Conservation (phyloP, 768 basidiomycete species). For the Tremella yokohamensis region DNA sequence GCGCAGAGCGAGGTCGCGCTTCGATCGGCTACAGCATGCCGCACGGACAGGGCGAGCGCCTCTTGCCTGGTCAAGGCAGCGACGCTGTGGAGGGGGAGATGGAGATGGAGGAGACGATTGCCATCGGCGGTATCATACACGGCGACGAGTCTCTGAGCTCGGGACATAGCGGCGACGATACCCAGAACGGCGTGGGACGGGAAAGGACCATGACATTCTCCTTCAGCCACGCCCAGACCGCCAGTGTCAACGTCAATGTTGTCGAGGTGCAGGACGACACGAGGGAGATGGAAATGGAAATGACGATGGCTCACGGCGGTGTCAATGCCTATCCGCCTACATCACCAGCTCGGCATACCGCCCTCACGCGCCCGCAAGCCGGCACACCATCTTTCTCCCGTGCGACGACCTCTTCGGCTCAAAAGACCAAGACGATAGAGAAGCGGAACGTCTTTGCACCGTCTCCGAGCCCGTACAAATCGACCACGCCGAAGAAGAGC, state of each 20-base stretch:
- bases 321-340: constrained; percentile 16
- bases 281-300: constrained; percentile 35
- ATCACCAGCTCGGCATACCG: constrained; percentile 13
- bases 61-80: constrained; percentile 26
- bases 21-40: constrained; percentile 47
- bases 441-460: constrained; percentile 48
- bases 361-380: constrained; percentile 21
- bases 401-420: constrained; percentile 39
- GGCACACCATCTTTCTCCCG: constrained; percentile 44
- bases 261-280: constrained; percentile 19
- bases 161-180: constrained; percentile 19
- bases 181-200: constrained; percentile 14
- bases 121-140: constrained; percentile 47
- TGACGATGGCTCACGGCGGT: constrained; percentile 44
- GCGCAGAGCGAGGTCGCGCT: constrained; percentile 32
- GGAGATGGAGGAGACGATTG: constrained; percentile 52
- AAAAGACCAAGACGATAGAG: constrained; percentile 23
- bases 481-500: constrained; percentile 30
- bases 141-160: constrained; percentile 34
- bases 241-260: background rate
- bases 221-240: constrained; percentile 14
- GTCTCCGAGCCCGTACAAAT: constrained; percentile 40
- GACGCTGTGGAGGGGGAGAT: constrained; percentile 34
- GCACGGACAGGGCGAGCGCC: background rate
- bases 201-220: constrained; percentile 47